Conservation (phyloP, 2,329 filamentous ascomycete species). For the Monosporascus sp. region DNA sequence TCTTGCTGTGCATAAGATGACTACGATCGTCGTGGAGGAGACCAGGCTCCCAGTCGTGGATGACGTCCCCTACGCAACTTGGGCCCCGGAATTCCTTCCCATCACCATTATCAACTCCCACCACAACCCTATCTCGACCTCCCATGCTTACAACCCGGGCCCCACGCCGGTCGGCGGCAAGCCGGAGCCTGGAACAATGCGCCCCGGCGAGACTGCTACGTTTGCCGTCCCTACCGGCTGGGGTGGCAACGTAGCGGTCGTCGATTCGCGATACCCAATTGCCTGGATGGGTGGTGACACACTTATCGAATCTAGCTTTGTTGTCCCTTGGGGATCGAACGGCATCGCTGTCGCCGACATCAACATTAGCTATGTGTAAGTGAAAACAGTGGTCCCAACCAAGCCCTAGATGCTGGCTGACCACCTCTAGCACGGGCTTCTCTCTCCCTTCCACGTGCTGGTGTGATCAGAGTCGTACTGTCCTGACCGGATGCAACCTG, state of each 20-base stretch:
- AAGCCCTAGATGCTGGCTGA: not conserved
- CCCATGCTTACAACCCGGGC: conserved; percentile 4
- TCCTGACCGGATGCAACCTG: conserved; percentile 16
- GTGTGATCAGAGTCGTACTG: conserved; percentile 3
- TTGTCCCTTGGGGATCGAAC: conserved; percentile 1
- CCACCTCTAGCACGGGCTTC: conserved; percentile 10
- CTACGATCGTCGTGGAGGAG: not conserved
- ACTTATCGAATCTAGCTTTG: conserved; percentile 5
- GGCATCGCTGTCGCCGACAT: conserved; percentile 6
- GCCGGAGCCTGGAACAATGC: conserved; percentile 8
- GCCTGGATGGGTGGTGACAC: not conserved
- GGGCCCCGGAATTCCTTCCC: conserved; percentile 6
- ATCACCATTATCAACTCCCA: conserved; percentile 8
- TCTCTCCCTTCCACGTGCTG: conserved; percentile 12
- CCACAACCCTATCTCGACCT: conserved; percentile 8
- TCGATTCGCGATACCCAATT: not conserved
- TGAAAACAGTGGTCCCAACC: not conserved
- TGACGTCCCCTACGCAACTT: not conserved
- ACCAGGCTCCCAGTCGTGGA: not conserved
- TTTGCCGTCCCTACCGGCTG: conserved; percentile 12
- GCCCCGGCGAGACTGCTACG: conserved; percentile 1
- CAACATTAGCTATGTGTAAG: conserved; percentile 17
- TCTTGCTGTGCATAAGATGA: not conserved
- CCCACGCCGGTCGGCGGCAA: conserved; percentile 5
- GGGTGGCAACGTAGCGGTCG: not conserved